Evolutionary conservation across 345 rosid genomes (phyloP), one percentile per base, ranked within the genome.

Genomic region (Cochlearia excelsa): DNA sequence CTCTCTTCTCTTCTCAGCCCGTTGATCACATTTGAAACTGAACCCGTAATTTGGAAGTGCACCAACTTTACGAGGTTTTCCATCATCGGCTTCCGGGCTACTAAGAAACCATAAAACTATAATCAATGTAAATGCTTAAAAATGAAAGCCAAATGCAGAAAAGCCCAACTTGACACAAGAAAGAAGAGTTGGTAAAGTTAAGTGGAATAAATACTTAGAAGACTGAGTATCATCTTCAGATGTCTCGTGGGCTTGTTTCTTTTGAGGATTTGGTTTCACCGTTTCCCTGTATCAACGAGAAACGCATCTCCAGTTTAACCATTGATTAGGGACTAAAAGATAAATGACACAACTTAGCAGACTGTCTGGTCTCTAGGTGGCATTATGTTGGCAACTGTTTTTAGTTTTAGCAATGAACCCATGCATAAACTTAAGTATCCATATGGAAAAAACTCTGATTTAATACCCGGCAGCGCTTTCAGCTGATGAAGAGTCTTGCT

Each of bases 1-100:
- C 97, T 94, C 99, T 79, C 59, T 90, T 65, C 99, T 82, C 82
- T 85, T 94, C 71, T 94, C 99, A 70, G 99, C 99, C 40, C 99
- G 86, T 76, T 87, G 95, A 74, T 82, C 90, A 71, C 99, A 94
- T 79, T 73, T 86, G 62, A 94, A 94, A 71, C 95, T 94, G 82
- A 94, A 94, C 35, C 99, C 97, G 57, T 94, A 94, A 52, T 84
- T 90, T 52, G 99, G 99, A 77, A 87, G 97, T 26, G 80, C 73
- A 75, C 91, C 90, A 11, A 62, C 73, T 78, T 61, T 84, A 9
- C 70, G 81, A 76, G 87, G 64, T 69, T 82, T 87, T 57, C 77
- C 74, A 77, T 94, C 96, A 27, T 75, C 87, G 54, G 75, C 70
- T 10, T 67, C 72, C 46, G 88, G 85, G 71, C 89, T 87, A 80